phyloP scores from a whole-genome alignment of 2,329 filamentous ascomycete genomes.

The Helicocarpus griseus region DNA sequence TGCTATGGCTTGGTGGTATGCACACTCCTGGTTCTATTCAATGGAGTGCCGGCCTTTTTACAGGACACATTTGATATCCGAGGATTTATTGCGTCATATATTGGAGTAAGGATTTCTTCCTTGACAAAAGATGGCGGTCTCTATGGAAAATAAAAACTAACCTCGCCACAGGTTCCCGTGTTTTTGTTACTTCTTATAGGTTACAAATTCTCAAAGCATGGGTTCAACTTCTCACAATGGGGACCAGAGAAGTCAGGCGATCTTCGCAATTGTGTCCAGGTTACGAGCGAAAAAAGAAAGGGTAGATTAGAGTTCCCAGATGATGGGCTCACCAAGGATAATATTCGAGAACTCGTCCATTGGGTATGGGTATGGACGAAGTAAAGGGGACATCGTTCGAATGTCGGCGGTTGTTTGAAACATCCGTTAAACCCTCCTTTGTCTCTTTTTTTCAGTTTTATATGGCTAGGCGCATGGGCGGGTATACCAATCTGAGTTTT shows the following conservation, averaged over 20 bases:
- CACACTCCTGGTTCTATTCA: slow-evolving; percentile 15
- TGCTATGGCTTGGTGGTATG: slow-evolving; percentile 18
- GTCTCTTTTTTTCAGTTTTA: background rate
- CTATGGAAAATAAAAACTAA: background rate
- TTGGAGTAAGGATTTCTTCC: slow-evolving; percentile 25
- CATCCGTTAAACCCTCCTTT: background rate
- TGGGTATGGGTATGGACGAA: slow-evolving; percentile 34
- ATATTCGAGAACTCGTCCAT: slow-evolving; percentile 19
- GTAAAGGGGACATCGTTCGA: slow-evolving; percentile 10
- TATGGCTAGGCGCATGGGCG: background rate
- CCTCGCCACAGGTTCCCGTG: slow-evolving; percentile 22
- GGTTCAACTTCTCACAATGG: slow-evolving; percentile 24
- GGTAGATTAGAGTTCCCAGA: slow-evolving; percentile 30
- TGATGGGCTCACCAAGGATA: slow-evolving; percentile 22
- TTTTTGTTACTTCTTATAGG: slow-evolving; percentile 30
- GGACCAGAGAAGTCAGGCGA: slow-evolving; percentile 28
- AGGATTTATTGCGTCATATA: slow-evolving; percentile 32
- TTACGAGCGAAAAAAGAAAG: slow-evolving; percentile 22
- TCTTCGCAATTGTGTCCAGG: slow-evolving; percentile 29
- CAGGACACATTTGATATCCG: slow-evolving; percentile 25
- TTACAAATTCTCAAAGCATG: slow-evolving; percentile 31
- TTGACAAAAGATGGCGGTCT: background rate
- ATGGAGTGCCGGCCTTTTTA: slow-evolving; percentile 13
- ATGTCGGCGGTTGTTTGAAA: background rate
- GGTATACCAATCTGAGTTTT: slow-evolving; percentile 1